Conservation (phyloP, 257 asterid genomes). For the Leonotis leonurus region DNA sequence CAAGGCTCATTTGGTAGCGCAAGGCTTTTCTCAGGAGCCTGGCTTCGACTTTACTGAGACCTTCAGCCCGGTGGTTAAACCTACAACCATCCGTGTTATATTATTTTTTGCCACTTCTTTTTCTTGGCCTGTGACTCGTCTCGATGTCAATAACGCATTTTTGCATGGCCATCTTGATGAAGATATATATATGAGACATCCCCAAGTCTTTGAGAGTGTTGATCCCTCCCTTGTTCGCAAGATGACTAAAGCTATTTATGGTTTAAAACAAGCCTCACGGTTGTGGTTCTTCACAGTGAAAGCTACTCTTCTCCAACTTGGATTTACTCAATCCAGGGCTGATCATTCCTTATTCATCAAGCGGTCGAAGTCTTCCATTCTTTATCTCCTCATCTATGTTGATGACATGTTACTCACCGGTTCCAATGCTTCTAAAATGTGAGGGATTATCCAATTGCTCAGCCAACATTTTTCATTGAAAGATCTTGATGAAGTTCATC, state of each 20-base stretch:
- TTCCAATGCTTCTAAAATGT: no score
- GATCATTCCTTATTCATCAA: background rate
- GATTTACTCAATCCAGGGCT: background rate
- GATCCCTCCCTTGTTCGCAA: background rate
- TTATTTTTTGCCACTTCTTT: background rate
- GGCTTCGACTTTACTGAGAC: no score
- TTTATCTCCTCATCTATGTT: no score
- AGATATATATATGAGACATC: background rate
- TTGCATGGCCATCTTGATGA: background rate
- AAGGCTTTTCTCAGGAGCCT: no score
- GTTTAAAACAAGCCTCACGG: background rate
- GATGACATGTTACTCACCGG: no score
- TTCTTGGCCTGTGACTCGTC: background rate
- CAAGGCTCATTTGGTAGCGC: no score
- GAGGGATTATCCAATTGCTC: no score
- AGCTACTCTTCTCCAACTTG: background rate
- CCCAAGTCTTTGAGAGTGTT: background rate
- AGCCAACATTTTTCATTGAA: no score
- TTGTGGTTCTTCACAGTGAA: background rate
- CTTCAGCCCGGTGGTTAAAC: background rate
- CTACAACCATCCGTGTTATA: background rate
- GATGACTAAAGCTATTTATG: background rate
- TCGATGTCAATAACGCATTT: no score
- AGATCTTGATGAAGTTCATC: background rate
- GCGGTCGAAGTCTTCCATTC: rapidly evolving